phyloP scores from a whole-genome alignment of 1,284 basidiomycete species.

The Lentinus polychrous region DNA sequence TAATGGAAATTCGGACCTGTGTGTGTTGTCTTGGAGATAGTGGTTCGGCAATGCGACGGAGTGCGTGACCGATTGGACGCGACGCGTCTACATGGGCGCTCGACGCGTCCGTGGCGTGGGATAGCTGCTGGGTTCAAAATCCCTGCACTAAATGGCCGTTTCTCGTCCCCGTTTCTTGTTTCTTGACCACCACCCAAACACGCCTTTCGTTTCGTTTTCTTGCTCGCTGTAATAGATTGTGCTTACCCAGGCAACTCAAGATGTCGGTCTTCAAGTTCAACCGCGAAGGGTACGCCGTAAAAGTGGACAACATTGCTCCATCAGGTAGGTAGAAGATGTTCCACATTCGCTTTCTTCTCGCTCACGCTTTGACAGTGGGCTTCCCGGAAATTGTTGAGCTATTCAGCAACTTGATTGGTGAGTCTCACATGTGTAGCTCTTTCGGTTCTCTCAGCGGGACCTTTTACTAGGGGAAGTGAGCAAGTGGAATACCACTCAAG shows the following conservation, averaged over 20 bases:
- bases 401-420: conserved; percentile 53
- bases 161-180: conserved; percentile 4
- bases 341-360: background rate
- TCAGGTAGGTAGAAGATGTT: conserved; percentile 25
- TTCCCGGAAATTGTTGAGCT: conserved; percentile 46
- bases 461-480: conserved; percentile 37
- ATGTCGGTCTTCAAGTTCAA: conserved; percentile 28
- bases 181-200: conserved; percentile 9
- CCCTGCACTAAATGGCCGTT: background rate
- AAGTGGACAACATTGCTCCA: conserved; percentile 36
- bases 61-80: background rate
- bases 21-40: no score
- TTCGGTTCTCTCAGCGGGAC: conserved; percentile 6
- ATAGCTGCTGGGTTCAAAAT: conserved; percentile 8
- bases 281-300: conserved; percentile 32
- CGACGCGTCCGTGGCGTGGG: conserved; percentile 25
- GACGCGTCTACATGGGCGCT: conserved; percentile 22
- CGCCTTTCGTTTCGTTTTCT: conserved; percentile 14
- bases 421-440: conserved; percentile 7
- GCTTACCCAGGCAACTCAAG: conserved; percentile 6
- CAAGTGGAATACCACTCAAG: conserved; percentile 31
- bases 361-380: conserved; percentile 26
- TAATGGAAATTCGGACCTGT: no score
- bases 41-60: no score
- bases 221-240: conserved; percentile 11